Conservation (phyloP, 345 rosid species). For the Pelargonium nanum region DNA sequence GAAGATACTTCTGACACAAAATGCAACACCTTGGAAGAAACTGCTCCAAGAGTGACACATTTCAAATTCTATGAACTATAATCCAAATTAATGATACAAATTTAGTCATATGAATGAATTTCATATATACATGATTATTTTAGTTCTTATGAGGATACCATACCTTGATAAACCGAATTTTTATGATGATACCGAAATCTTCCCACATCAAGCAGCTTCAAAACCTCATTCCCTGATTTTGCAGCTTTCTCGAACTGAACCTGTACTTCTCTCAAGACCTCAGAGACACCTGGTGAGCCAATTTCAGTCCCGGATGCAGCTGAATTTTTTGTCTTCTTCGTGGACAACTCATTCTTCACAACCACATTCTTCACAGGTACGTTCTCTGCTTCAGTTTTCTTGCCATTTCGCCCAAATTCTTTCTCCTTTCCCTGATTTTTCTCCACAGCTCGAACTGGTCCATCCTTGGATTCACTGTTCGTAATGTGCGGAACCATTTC, state of each 20-base stretch:
- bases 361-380: constrained; percentile 7
- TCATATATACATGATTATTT: too few relatives aligned
- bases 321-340: constrained; percentile 5
- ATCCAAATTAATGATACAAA: background rate
- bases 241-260: constrained; percentile 33
- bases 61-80: background rate
- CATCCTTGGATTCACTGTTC: background rate
- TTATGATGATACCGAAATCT: constrained; percentile 21
- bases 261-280: constrained; percentile 27
- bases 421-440: constrained; percentile 1
- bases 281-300: constrained; percentile 7
- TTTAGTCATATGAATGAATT: background rate
- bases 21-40: constrained; percentile 28
- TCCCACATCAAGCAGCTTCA: constrained; percentile 30
- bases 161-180: constrained; percentile 24
- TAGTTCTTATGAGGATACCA: too few relatives aligned
- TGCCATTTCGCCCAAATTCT: background rate
- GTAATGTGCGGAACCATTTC: constrained; percentile 14
- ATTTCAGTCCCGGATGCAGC: constrained; percentile 13
- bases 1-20: background rate
- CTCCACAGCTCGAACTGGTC: background rate
- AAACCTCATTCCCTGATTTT: constrained; percentile 31
- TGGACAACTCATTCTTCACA: constrained; percentile 10
- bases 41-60: constrained; percentile 12
- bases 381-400: background rate